Percentiles rank a stretch among this genome's conserved stretches.
Evolutionary conservation across 208 protist species (phyloP).

Genomic region (Acanthamoeba rhysodes): DNA sequence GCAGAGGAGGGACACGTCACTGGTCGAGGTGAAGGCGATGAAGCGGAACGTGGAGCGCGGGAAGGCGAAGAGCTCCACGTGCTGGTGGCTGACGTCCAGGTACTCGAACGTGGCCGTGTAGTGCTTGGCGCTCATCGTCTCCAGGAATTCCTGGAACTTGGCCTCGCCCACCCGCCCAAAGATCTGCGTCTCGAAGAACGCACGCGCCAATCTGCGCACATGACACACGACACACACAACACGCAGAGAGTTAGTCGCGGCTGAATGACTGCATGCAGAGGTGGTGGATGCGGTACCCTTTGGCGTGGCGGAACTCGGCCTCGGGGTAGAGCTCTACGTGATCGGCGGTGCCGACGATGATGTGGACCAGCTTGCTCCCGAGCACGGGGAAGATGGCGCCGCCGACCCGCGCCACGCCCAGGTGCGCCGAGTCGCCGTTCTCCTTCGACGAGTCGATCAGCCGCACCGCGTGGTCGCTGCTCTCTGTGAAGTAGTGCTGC

Average conservation of each 20-base stretch:
- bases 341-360: background rate
- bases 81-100: background rate
- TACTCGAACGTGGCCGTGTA: slow-evolving; percentile 20
- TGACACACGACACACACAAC: background rate
- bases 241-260: background rate
- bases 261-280: background rate
- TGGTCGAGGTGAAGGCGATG: background rate
- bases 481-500: slow-evolving; percentile 25
- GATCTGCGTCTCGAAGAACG: slow-evolving; percentile 15
- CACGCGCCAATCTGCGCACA: background rate
- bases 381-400: background rate
- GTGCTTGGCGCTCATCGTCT: background rate
- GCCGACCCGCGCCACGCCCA: background rate
- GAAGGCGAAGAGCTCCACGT: background rate
- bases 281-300: background rate
- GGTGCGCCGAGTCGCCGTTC: background rate
- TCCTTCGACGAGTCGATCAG: slow-evolving; percentile 10
- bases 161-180: background rate
- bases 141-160: background rate
- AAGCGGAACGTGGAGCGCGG: slow-evolving; percentile 3
- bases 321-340: background rate
- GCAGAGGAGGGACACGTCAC: background rate
- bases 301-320: slow-evolving; percentile 3
- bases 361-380: slow-evolving; percentile 9
- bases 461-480: slow-evolving; percentile 3